phyloP scores from a whole-genome alignment of 305 asterid species.

The Nicotiana rustica region DNA sequence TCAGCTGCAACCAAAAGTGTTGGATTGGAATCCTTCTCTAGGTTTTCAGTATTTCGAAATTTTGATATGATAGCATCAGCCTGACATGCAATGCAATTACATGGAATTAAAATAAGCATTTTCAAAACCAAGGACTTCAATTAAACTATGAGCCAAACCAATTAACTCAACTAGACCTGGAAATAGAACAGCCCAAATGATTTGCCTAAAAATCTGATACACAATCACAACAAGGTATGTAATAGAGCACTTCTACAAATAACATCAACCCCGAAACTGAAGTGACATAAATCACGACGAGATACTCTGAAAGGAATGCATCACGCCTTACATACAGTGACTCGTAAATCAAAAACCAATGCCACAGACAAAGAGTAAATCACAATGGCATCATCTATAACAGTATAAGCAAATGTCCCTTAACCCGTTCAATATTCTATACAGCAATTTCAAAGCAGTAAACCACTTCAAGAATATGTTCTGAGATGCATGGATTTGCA shows the following conservation, averaged over 20 bases:
- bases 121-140: slow-evolving; percentile 12
- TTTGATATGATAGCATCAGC: slow-evolving; percentile 78
- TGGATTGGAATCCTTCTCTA: slow-evolving; percentile 61
- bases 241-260: neutral
- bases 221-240: slow-evolving; percentile 8
- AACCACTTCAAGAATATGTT: slow-evolving; percentile 16
- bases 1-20: slow-evolving; percentile 76
- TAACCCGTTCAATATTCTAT: neutral
- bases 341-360: neutral
- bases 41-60: slow-evolving; percentile 53
- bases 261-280: neutral
- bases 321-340: neutral
- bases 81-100: slow-evolving; percentile 54
- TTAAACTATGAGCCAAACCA: neutral
- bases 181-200: neutral
- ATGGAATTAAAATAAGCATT: slow-evolving; percentile 32
- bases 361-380: neutral
- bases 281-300: neutral
- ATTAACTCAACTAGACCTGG: slow-evolving; percentile 27
- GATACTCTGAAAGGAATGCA: neutral
- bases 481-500: neutral
- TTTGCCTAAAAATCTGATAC: neutral
- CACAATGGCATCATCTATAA: neutral
- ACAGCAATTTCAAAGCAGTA: slow-evolving; percentile 15
- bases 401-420: neutral